phyloP scores from a whole-genome alignment of 495 filamentous ascomycete genomes.

The Stereocaulon alpinum region DNA sequence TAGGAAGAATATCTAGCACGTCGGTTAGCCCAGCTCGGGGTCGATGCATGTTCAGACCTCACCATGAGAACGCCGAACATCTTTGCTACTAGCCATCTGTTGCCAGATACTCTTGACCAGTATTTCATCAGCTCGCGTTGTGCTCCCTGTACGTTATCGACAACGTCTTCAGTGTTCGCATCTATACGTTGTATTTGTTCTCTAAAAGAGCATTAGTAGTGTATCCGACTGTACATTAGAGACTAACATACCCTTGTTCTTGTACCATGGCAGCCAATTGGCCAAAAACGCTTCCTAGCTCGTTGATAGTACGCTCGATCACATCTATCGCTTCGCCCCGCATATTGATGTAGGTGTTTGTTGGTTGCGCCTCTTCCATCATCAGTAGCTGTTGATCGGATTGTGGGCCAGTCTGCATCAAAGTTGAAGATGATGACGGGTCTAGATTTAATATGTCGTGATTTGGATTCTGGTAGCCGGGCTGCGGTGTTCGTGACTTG shows the following conservation, averaged over 20 bases:
- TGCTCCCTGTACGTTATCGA: slow-evolving; percentile 93
- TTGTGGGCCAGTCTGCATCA: slow-evolving; percentile 38
- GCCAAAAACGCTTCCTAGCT: slow-evolving; percentile 91
- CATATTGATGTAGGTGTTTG: slow-evolving; percentile 84
- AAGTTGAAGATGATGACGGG: slow-evolving; percentile 49
- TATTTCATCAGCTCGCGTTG: slow-evolving; percentile 92
- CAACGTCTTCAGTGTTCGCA: slow-evolving; percentile 90
- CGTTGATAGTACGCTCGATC: slow-evolving; percentile 89
- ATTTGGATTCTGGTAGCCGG: slow-evolving; percentile 38
- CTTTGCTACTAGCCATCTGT: slow-evolving; percentile 94
- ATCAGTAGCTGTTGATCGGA: slow-evolving; percentile 83
- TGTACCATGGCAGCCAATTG: slow-evolving; percentile 96
- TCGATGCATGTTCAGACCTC: slow-evolving; percentile 14
- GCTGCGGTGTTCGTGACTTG: slow-evolving; percentile 48
- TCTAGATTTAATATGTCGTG: slow-evolving; percentile 79
- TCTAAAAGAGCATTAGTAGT: slow-evolving; percentile 2
- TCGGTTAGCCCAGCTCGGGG: neutral
- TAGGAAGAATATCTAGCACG: slow-evolving; percentile 24
- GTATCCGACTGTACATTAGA: slow-evolving; percentile 22
- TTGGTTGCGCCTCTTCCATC: slow-evolving; percentile 84
- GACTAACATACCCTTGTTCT: slow-evolving; percentile 92
- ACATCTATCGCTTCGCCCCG: slow-evolving; percentile 93
- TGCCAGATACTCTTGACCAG: slow-evolving; percentile 85
- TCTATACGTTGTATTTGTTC: slow-evolving; percentile 57
- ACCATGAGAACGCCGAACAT: slow-evolving; percentile 92